phyloP scores from a whole-genome alignment of 139 green algal species.

The Tetraselmis chui region DNA sequence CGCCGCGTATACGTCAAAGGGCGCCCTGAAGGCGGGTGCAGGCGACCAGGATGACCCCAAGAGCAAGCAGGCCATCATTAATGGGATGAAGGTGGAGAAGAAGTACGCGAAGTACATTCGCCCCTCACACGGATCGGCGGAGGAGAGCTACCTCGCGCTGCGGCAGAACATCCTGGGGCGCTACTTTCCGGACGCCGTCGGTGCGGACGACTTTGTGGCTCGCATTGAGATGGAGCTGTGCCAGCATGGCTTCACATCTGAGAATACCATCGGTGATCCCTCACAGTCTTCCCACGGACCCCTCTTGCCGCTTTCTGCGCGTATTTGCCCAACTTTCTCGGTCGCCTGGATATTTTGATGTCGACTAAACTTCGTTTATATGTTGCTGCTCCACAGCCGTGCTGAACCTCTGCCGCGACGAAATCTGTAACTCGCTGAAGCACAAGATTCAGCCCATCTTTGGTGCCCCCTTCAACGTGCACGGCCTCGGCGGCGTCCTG shows the following conservation, averaged over 20 bases:
- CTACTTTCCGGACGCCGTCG: slow-evolving; percentile 1
- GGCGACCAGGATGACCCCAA: not conserved
- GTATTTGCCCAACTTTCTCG: not conserved
- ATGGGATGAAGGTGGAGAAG: not conserved
- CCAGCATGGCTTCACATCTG: slow-evolving; percentile 1
- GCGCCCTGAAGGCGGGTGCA: not conserved
- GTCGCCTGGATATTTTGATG: not conserved
- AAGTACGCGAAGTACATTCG: not conserved
- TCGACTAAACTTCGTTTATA: not conserved
- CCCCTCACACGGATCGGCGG: not conserved
- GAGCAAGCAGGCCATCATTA: not conserved
- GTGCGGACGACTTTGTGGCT: slow-evolving; percentile 3
- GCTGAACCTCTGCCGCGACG: slow-evolving; percentile 7
- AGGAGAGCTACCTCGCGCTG: slow-evolving; percentile 17
- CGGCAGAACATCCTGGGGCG: slow-evolving; percentile 14
- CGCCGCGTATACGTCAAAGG: not conserved
- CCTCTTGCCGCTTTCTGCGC: not conserved
- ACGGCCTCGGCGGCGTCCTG: not conserved
- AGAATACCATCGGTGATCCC: slow-evolving; percentile 2
- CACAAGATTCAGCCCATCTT: not conserved
- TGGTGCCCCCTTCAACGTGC: not conserved
- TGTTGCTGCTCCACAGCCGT: not conserved
- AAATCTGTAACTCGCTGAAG: not conserved
- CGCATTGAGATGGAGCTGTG: slow-evolving; percentile 3
- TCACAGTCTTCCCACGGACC: not conserved